A percentile compares a stretch with the other conserved stretches of the same genome.
Evolutionary conservation across 768 basidiomycete genomes (phyloP).

Genomic region (Termitomyces sp.): DNA sequence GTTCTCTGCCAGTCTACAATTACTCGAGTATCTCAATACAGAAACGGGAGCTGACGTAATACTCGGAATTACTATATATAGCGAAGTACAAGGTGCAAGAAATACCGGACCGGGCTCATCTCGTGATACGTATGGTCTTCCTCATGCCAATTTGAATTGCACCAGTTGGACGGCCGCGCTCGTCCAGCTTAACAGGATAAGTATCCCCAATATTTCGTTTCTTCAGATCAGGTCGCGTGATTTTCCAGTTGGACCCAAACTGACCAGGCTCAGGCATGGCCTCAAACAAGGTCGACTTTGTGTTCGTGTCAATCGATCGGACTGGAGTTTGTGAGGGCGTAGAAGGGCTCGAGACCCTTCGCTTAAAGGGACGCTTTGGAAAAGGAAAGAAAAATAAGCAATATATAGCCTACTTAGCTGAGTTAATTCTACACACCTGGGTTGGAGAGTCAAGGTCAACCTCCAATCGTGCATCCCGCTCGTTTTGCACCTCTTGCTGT

Average conservation of each 20-base stretch:
- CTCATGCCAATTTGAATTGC: constrained; percentile 36
- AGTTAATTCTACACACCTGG: background rate
- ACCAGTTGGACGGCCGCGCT: constrained; percentile 27
- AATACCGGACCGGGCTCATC: background rate
- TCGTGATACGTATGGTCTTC: constrained; percentile 11
- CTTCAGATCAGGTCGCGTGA: constrained; percentile 9
- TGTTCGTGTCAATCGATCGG: background rate
- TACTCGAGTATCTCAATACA: too few species aligned
- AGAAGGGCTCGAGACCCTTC: background rate
- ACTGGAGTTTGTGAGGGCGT: background rate
- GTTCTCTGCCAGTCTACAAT: too few species aligned
- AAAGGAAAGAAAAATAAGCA: background rate
- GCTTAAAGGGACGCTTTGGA: background rate
- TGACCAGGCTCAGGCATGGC: constrained; percentile 30
- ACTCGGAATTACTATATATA: background rate
- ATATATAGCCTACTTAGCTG: background rate
- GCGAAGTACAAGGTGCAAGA: background rate
- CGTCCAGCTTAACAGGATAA: constrained; percentile 35
- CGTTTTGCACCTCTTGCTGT: constrained; percentile 4
- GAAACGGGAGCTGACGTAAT: constrained; percentile 2
- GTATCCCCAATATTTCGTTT: constrained; percentile 10
- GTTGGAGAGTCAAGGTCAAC: constrained; percentile 1
- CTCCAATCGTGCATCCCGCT: background rate
- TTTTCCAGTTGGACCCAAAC: constrained; percentile 33
- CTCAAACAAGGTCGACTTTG: constrained; percentile 20